Evolutionary conservation across 768 basidiomycete species (phyloP), one percentile per base, ranked within the genome.

Genomic region (Panaeolus cyanescens): DNA sequence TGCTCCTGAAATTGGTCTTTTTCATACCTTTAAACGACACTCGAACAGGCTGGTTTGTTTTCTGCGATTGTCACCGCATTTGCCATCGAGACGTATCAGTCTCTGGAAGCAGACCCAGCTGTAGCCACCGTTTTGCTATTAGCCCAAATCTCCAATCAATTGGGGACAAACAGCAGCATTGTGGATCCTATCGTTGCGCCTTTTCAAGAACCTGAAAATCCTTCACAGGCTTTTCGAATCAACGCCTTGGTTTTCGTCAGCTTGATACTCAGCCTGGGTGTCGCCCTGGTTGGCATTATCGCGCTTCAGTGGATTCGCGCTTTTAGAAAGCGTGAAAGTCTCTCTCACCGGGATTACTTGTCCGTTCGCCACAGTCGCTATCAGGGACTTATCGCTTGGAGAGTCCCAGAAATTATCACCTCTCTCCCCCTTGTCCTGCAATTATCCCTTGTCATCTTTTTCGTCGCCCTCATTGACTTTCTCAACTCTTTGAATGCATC

Each of bases 371-470:
- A 74, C 22, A 64, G 72, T 63, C 74, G 72, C 1, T 64, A 64
- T 22, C 64, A 69, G 20, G 72, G 67, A 8, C 56, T 74, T 28
- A 30, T 62, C 4, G 56, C 45, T 9, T 76, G 75, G 75, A 56
- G 64, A 22, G 70, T 75, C 10, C 67, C 69, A 0, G 54, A 59
- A 13, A 69, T 74, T n/a, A 55, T 74, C 12, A 59, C 69, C 5
- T 33, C 64, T 3, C 65, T 76, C 3, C 73, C 71, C 1, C 56
- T 74, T 5, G 54, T 72, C 8, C 66, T 75, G 10, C 72, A 73
- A 55, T 25, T 59, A 3, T 67, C 72, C 2, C 59, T 75, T 20
- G 56, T 74, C 6, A 60, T 75, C 1, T 75, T 75, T 57, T 68
- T 72, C 33, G 54, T 62, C 4, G 73, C 71, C 1, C 32, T 72